These are phyloP conservation scores for Alisma plantagoaquatica DNA, from an alignment of 106 monocot species.

Conservation along the genomic window DNA sequence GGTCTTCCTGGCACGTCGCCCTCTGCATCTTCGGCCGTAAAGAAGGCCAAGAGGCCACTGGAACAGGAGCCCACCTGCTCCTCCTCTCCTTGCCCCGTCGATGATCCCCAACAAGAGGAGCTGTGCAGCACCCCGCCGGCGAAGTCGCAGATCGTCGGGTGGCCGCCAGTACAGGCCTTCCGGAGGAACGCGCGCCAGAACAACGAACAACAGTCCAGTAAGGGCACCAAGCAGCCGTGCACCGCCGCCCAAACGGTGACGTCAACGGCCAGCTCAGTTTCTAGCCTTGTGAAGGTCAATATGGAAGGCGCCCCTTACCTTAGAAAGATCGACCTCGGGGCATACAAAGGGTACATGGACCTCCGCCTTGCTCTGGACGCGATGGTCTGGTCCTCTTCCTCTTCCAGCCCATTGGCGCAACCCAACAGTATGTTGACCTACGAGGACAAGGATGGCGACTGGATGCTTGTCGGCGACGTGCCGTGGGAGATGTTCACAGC, in stretches of 20 bases:
- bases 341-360: slow-evolving; percentile 47
- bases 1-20: slow-evolving; percentile 42
- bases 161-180: slow-evolving; percentile 83
- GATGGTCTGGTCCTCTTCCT: slow-evolving; percentile 62
- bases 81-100: not conserved
- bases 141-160: slow-evolving; percentile 72
- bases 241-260: slow-evolving; percentile 21
- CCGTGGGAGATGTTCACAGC: no score
- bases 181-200: no score
- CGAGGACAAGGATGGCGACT: no score
- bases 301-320: no score
- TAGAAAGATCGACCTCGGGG: slow-evolving; percentile 63
- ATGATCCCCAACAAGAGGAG: slow-evolving; percentile 8
- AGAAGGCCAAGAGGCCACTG: slow-evolving; percentile 18
- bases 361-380: slow-evolving; percentile 44
- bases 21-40: not conserved
- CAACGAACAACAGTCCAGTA: no score
- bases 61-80: not conserved
- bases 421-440: no score
- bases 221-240: no score
- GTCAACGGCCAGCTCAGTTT: slow-evolving; percentile 13
- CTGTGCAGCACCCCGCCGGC: not conserved
- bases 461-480: no score
- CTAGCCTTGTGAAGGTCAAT: no score
- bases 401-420: no score